A percentile compares a stretch with the other conserved stretches of the same genome.
phyloP scores from a whole-genome alignment of 345 rosid genomes.

The Moringa oleifera region DNA sequence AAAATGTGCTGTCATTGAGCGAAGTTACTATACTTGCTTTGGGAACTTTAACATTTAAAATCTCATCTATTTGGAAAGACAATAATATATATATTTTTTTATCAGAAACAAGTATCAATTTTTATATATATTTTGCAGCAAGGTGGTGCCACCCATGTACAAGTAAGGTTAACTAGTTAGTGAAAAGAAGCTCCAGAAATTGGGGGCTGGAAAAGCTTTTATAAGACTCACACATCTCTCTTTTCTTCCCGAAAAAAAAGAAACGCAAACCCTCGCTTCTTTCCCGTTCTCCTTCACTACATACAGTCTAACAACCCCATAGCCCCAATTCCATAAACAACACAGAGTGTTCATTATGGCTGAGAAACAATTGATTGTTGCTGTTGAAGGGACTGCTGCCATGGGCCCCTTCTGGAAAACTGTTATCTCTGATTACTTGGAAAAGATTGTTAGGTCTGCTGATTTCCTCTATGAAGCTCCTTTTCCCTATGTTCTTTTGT shows the following conservation, averaged over 20 bases:
- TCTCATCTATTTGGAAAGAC: no score
- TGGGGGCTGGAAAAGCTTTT: no score
- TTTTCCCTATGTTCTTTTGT: not conserved
- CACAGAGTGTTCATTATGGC: slow-evolving; percentile 24
- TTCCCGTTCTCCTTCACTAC: not conserved
- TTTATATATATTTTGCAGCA: no score
- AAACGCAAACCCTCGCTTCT: not conserved
- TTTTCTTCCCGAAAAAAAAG: not conserved
- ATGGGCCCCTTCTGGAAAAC: slow-evolving; percentile 59
- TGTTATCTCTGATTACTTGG: slow-evolving; percentile 57
- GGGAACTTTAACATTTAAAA: no score
- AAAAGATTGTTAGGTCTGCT: slow-evolving; percentile 53
- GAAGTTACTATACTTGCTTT: no score
- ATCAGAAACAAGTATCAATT: no score
- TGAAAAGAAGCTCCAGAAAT: no score
- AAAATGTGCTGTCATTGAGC: no score
- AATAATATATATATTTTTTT: no score
- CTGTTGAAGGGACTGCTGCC: slow-evolving; percentile 62
- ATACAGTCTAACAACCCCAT: not conserved
- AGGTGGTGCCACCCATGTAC: no score
- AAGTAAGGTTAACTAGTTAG: no score
- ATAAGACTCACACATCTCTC: no score
- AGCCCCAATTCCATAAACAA: not conserved
- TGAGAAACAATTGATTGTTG: slow-evolving; percentile 55
- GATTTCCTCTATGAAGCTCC: not conserved